These are phyloP conservation scores for Vaccinium darrowii DNA, from an alignment of 148 eudicot species.

Conservation along the genomic window DNA sequence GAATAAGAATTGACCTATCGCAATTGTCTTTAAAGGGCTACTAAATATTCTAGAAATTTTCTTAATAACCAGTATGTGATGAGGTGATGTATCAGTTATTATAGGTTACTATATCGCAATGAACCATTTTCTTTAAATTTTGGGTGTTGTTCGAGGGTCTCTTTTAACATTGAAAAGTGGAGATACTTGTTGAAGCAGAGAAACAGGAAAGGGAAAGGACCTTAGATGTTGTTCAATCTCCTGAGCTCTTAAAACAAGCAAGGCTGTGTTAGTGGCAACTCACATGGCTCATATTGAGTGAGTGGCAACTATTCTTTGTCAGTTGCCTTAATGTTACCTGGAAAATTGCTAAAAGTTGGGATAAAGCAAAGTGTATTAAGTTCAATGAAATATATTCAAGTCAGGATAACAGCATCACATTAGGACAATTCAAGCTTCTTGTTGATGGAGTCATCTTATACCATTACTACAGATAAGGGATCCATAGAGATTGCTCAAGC, in stretches of 20 bases:
- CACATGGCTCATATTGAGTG: background rate
- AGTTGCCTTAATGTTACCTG: background rate
- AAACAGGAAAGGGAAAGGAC: background rate
- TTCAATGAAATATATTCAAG: background rate
- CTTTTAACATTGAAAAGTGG: background rate
- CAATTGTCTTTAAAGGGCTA: background rate
- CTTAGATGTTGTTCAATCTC: background rate
- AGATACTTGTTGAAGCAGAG: background rate
- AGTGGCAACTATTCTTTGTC: background rate
- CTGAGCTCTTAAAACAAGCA: background rate
- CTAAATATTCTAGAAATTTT: background rate
- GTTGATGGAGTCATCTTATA: background rate
- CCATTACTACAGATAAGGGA: background rate
- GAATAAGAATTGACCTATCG: background rate
- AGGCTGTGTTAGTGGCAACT: background rate
- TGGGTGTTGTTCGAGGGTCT: background rate
- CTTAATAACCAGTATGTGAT: background rate
- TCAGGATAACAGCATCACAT: background rate
- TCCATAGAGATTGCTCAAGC: background rate
- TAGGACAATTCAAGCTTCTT: background rate
- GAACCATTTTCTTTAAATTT: background rate
- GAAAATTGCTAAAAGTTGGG: background rate
- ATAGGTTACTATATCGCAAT: background rate
- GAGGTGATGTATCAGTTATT: background rate
- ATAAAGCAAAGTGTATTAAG: background rate